Conservation (phyloP, 176 grass and related monocot species). For the Zizania latifolia region DNA sequence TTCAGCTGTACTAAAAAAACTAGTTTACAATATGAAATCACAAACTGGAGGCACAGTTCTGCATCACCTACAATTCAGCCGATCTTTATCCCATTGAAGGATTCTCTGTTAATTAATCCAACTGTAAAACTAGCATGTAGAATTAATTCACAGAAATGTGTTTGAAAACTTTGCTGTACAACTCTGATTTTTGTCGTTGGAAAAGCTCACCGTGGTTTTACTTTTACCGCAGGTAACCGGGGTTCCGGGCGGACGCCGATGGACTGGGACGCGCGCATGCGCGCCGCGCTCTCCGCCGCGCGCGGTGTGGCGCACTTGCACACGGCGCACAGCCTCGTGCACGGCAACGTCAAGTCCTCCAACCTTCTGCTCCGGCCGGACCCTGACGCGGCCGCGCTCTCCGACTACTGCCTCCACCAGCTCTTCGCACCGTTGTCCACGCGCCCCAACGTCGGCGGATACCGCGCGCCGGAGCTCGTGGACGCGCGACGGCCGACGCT, state of each 20-base stretch:
- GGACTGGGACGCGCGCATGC: conserved; percentile 61
- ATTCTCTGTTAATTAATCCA: not conserved
- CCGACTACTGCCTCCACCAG: conserved; percentile 51
- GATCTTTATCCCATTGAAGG: not conserved
- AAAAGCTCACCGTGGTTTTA: not conserved
- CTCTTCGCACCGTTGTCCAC: conserved; percentile 38
- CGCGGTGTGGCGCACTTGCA: conserved; percentile 58
- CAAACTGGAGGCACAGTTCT: not conserved
- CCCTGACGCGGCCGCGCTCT: conserved; percentile 34
- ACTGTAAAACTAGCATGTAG: not conserved
- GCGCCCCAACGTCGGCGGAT: conserved; percentile 28
- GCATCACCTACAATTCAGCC: not conserved
- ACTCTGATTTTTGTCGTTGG: not conserved
- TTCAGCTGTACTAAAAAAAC: not conserved
- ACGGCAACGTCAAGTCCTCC: conserved; percentile 59
- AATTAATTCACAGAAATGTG: not conserved
- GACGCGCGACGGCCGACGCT: conserved; percentile 61
- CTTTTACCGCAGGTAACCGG: conserved; percentile 44
- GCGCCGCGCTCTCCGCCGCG: conserved; percentile 38
- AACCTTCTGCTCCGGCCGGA: conserved; percentile 61
- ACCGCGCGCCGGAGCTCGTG: conserved; percentile 72
- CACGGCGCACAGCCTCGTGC: conserved; percentile 27
- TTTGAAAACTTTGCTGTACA: not conserved
- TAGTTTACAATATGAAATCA: not conserved
- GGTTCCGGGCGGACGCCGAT: conserved; percentile 52